These are phyloP conservation scores for Mrakiaceae sp. DNA, from an alignment of 1,284 basidiomycete species.

Conservation along the genomic window DNA sequence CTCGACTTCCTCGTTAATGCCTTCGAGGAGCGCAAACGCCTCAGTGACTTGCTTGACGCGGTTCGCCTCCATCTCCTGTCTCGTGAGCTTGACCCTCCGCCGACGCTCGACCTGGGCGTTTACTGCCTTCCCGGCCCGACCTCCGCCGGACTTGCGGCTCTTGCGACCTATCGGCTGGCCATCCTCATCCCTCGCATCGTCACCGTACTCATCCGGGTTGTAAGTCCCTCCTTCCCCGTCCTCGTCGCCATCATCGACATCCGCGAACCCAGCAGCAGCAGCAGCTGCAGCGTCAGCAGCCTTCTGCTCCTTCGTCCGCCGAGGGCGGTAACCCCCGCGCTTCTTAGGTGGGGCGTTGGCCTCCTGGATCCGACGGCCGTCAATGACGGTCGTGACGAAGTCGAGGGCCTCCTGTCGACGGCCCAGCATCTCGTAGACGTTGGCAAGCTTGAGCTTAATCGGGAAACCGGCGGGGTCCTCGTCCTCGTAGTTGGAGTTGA, in stretches of 20 bases:
- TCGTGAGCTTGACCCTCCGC: not conserved
- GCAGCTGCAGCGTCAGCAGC: too few relatives aligned
- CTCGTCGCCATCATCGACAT: too few relatives aligned
- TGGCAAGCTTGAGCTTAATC: conserved; percentile 76
- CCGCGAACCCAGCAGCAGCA: too few relatives aligned
- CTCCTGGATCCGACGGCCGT: too few relatives aligned
- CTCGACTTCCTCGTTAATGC: conserved; percentile 31
- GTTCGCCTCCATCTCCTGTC: conserved; percentile 20
- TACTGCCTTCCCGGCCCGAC: too few relatives aligned
- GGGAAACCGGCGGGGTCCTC: conserved; percentile 53
- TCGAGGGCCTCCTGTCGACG: conserved; percentile 3
- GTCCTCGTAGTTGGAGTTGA: conserved; percentile 6
- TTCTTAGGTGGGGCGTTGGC: conserved; percentile 18
- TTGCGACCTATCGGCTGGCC: too few relatives aligned
- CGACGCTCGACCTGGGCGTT: not conserved
- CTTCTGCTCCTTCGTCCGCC: too few relatives aligned
- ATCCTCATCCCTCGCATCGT: too few relatives aligned
- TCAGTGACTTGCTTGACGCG: conserved; percentile 29
- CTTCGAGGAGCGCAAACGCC: conserved; percentile 33
- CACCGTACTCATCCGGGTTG: too few relatives aligned
- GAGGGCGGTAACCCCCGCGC: too few relatives aligned
- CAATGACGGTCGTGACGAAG: not conserved
- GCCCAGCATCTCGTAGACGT: conserved; percentile 56
- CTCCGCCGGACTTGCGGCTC: too few relatives aligned
- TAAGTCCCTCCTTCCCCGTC: too few relatives aligned